Evolutionary conservation across 805 yeast genomes (phyloP).

Genomic region (Saturnispora mendoncae): DNA sequence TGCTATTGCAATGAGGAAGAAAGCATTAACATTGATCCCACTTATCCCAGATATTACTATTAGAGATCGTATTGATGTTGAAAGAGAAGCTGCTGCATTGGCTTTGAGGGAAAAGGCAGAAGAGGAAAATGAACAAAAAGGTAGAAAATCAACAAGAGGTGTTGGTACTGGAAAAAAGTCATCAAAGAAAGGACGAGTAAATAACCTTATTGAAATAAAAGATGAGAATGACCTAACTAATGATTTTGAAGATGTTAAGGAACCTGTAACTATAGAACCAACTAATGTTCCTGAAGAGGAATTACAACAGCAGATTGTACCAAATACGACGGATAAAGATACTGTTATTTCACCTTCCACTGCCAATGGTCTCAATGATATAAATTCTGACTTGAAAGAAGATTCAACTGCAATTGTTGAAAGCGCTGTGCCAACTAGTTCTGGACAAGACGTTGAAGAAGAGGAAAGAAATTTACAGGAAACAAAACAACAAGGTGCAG

Average conservation of each 20-base stretch:
- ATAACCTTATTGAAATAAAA: background rate
- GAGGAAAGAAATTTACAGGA: conserved; percentile 12
- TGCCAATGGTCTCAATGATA: background rate
- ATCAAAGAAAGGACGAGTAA: conserved; percentile 29
- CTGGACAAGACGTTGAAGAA: conserved; percentile 20
- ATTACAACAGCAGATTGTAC: background rate
- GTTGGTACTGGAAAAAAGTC: conserved; percentile 22
- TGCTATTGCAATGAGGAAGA: conserved; percentile 94
- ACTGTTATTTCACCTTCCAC: too few relatives aligned
- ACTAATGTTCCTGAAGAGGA: background rate
- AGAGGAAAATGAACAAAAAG: conserved; percentile 21
- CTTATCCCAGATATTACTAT: conserved; percentile 83
- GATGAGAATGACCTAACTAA: background rate
- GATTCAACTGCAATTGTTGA: background rate
- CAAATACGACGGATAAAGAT: background rate
- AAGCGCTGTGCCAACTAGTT: background rate
- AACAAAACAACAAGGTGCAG: conserved; percentile 13
- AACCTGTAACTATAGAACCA: background rate
- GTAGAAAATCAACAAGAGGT: conserved; percentile 27
- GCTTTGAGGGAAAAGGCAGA: conserved; percentile 28
- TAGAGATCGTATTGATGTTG: conserved; percentile 63
- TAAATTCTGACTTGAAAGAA: background rate
- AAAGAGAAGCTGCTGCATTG: conserved; percentile 46
- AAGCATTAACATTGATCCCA: conserved; percentile 65
- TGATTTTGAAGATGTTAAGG: background rate